Base-by-base conservation (phyloP, 495 filamentous ascomycete genomes). In the Aspergillus bertholletiae region DNA sequence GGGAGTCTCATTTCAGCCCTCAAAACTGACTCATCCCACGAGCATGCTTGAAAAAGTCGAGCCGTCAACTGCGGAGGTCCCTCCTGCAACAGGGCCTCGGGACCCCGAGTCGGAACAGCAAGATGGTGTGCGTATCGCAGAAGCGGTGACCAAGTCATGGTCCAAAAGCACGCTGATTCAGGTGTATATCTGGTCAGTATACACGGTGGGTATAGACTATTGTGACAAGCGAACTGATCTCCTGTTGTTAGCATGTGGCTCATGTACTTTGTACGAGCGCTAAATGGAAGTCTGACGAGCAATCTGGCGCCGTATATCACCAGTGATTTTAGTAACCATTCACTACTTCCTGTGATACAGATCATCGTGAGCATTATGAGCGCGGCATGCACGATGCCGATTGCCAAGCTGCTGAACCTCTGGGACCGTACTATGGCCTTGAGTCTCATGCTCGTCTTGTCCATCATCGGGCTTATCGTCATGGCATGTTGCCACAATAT, bases 351-450 rank as follows among this genome's bases (percentile, higher is more conserved):
- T 23, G 58, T 66, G 5, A 67, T 70, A 15, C 56, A 57, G 5
- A 58, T 72, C 46, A 57, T 75, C 27, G 58, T 59, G 17, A 58
- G 58, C 56, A 55, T 85, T 48, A 80, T 86, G 50, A 80, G 77
- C 47, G 86, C 85, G 51, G 72, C 86, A 18, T 66, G 75, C 39
- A 84, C 82, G 52, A 70, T 88, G 26, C 77, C 85, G 0, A 66
- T 86, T 15, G 85, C 84, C 41, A 87, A 88, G 65, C 69, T 88
- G 45, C 67, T 88, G 56, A 83, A 89, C 59, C 68, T 85, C 22
- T 88, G 80, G 76, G 86, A 84, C 51, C 62, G 82, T 64, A 52
- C 79, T 58, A 62, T 77, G 48, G 74, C 71, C 27, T 86, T 84
- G 61, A 73, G 64, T 8, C 26, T 79, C 46, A 70, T 73, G 69